A percentile compares a stretch with the other conserved stretches of the same genome.
phyloP scores from a whole-genome alignment of 2,329 filamentous ascomycete species.

The Talaromyces sp. region DNA sequence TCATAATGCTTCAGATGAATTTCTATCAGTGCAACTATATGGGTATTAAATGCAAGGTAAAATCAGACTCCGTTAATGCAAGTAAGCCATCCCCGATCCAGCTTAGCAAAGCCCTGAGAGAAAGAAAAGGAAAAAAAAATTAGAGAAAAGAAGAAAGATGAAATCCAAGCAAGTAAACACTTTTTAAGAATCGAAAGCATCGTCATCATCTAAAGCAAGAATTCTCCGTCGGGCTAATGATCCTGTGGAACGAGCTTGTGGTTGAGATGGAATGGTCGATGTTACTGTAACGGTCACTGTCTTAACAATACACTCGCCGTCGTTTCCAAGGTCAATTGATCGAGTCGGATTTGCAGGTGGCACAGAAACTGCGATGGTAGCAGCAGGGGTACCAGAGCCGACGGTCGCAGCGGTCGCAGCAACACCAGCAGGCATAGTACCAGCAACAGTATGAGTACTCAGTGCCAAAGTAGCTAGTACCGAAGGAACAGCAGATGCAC shows the following conservation, averaged over 20 bases:
- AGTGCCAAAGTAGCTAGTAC: not conserved
- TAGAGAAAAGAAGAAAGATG: not conserved
- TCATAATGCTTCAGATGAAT: not conserved
- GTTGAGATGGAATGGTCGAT: not conserved
- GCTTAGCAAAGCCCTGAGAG: not conserved
- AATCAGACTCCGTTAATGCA: not conserved
- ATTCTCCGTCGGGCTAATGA: not conserved
- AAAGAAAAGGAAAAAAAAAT: not conserved
- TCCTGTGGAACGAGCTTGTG: not conserved
- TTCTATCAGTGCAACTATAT: not conserved
- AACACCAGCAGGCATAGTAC: not conserved
- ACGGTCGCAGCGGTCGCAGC: not conserved
- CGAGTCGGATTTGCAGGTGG: not conserved
- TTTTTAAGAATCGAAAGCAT: not conserved
- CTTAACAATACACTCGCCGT: not conserved
- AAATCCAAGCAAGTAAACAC: not conserved
- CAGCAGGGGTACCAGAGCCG: not conserved
- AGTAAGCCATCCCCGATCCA: not conserved
- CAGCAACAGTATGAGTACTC: not conserved
- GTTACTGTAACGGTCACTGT: conserved; percentile 5
- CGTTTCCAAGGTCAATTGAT: not conserved
- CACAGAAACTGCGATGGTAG: not conserved
- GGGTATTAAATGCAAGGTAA: conserved; percentile 1
- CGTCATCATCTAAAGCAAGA: not conserved
- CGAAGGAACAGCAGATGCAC: not conserved